phyloP scores from a whole-genome alignment of 2,329 filamentous ascomycete species.

The Fusarium tuaranense region DNA sequence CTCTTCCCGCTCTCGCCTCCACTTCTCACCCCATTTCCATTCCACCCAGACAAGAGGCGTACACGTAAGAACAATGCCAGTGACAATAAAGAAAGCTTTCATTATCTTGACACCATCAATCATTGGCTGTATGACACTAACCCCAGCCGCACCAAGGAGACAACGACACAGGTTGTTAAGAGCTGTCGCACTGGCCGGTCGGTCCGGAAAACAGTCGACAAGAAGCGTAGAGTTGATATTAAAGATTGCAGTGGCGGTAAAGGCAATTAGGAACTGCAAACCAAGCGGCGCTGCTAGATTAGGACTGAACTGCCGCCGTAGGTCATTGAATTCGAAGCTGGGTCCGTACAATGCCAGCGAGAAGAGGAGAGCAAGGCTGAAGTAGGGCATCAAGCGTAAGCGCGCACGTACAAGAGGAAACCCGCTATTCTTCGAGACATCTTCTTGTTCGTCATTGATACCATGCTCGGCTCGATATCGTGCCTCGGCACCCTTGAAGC shows the following conservation, averaged over 20 bases:
- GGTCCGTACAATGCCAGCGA: slow-evolving; percentile 51
- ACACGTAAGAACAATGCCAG: background rate
- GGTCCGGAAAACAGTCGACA: slow-evolving; percentile 47
- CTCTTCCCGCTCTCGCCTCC: background rate
- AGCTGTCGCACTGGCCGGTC: slow-evolving; percentile 48
- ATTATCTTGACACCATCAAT: slow-evolving; percentile 10
- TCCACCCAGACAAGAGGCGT: slow-evolving; percentile 11
- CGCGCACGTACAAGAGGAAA: slow-evolving; percentile 58
- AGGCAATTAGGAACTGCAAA: slow-evolving; percentile 51
- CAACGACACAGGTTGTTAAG: slow-evolving; percentile 51
- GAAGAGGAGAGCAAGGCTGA: slow-evolving; percentile 51
- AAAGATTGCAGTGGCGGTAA: slow-evolving; percentile 52
- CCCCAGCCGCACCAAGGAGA: slow-evolving; percentile 45
- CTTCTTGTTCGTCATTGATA: slow-evolving; percentile 44
- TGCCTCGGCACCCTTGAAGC: slow-evolving; percentile 46
- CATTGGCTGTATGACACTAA: slow-evolving; percentile 29
- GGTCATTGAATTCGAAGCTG: slow-evolving; percentile 27
- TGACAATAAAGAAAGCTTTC: slow-evolving; percentile 8
- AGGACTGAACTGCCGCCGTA: slow-evolving; percentile 6
- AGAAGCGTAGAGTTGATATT: slow-evolving; percentile 50
- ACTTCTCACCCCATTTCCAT: background rate
- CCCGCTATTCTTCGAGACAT: background rate
- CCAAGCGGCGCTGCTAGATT: slow-evolving; percentile 43
- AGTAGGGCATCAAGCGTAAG: slow-evolving; percentile 54
- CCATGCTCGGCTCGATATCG: slow-evolving; percentile 43